Evolutionary conservation across 1,284 basidiomycete genomes (phyloP).

Genomic region (Malassezia obtusa): DNA sequence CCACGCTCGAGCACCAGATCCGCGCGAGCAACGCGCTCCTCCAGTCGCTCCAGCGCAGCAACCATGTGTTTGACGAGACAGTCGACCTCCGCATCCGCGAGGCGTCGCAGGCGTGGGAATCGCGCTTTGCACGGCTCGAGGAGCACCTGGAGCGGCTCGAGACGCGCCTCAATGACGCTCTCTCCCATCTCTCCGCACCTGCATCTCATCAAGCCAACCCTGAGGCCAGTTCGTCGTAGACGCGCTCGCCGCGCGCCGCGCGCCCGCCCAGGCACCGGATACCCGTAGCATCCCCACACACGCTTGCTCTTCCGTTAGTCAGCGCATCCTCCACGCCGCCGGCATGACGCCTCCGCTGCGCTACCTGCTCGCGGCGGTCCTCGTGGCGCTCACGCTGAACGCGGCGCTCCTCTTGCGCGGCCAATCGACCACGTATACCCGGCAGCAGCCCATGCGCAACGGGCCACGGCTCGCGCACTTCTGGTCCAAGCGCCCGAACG

Average conservation of each 20-base stretch:
- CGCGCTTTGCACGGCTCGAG: conserved; percentile 29
- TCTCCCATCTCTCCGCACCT: neutral
- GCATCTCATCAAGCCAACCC: no score
- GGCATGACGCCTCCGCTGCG: neutral
- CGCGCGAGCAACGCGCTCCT: conserved; percentile 40
- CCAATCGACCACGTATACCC: no score
- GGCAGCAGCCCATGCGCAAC: neutral
- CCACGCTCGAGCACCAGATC: conserved; percentile 45
- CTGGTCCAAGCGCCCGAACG: conserved; percentile 25
- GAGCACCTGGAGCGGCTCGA: conserved; percentile 5
- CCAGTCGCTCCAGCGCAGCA: conserved; percentile 40
- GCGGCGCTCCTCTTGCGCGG: neutral
- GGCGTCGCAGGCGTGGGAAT: conserved; percentile 34
- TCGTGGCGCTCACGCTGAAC: neutral
- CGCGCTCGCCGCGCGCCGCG: no score
- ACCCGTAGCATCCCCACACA: no score
- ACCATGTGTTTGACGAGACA: conserved; percentile 36
- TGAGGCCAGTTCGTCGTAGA: no score
- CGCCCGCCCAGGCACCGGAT: no score
- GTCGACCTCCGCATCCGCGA: conserved; percentile 36
- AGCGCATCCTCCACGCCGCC: neutral
- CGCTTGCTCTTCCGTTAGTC: neutral
- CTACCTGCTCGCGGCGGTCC: neutral
- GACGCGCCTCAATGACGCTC: neutral
- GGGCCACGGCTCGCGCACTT: neutral